These are phyloP conservation scores for Lolium multiflorum DNA, from an alignment of 176 grass and related monocot species.

Conservation along the genomic window DNA sequence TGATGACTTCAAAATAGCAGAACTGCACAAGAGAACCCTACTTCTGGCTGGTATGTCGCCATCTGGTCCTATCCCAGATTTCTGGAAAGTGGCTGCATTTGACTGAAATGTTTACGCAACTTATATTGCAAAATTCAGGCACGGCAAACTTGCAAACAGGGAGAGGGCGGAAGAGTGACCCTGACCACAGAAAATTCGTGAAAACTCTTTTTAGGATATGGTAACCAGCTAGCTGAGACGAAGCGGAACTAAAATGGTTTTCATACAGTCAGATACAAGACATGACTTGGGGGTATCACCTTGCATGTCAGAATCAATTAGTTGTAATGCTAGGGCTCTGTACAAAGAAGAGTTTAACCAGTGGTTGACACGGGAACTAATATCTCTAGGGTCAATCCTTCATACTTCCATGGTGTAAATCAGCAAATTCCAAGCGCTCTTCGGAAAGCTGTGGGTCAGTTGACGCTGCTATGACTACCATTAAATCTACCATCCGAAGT, in stretches of 20 bases:
- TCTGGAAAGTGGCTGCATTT: neutral
- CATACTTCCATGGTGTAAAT: neutral
- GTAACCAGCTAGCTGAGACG: constrained; percentile 82
- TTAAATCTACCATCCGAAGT: neutral
- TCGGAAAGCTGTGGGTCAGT: neutral
- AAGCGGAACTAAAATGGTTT: constrained; percentile 87
- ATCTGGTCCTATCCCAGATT: constrained; percentile 1
- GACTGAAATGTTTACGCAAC: neutral
- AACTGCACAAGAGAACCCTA: constrained; percentile 23
- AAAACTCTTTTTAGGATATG: constrained; percentile 84
- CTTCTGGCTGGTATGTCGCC: neutral
- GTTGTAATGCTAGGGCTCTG: constrained; percentile 24
- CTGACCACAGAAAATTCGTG: constrained; percentile 71
- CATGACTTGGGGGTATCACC: constrained; percentile 69
- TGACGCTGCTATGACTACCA: neutral
- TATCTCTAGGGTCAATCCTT: neutral
- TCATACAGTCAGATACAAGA: constrained; percentile 83
- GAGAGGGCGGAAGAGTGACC: constrained; percentile 55
- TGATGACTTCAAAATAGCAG: neutral
- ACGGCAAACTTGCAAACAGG: constrained; percentile 31
- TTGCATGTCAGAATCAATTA: constrained; percentile 18
- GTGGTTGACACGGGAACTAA: neutral
- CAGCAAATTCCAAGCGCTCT: neutral
- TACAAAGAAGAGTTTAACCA: neutral
- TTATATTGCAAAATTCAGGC: neutral